Conservation (phyloP, 2,329 filamentous ascomycete genomes). For the Chrysosporium queenslandicum region DNA sequence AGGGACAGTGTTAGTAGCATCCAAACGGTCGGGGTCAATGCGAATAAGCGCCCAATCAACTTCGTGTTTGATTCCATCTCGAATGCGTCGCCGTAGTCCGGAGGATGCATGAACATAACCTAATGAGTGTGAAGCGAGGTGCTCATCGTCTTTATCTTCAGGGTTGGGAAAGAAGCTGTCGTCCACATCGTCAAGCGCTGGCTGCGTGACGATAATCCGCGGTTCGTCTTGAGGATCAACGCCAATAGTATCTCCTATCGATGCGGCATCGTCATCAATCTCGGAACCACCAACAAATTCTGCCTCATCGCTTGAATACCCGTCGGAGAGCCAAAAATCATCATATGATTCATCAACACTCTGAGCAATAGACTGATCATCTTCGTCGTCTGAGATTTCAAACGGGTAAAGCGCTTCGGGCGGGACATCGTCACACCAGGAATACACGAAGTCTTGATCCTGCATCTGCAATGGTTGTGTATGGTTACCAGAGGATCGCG, state of each 20-base stretch:
- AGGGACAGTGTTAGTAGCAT: slow-evolving; percentile 59
- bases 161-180: slow-evolving; percentile 74
- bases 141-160: slow-evolving; percentile 66
- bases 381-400: slow-evolving; percentile 46
- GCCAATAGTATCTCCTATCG: slow-evolving; percentile 66
- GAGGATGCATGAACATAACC: slow-evolving; percentile 84
- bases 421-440: slow-evolving; percentile 31
- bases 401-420: slow-evolving; percentile 36
- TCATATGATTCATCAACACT: slow-evolving; percentile 32
- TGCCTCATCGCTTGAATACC: slow-evolving; percentile 44
- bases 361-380: slow-evolving; percentile 30
- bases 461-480: slow-evolving; percentile 20
- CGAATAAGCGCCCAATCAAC: slow-evolving; percentile 92
- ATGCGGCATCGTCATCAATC: slow-evolving; percentile 44
- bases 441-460: slow-evolving; percentile 27
- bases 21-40: slow-evolving; percentile 60
- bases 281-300: slow-evolving; percentile 40
- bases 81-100: slow-evolving; percentile 66
- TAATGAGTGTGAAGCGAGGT: slow-evolving; percentile 68
- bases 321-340: slow-evolving; percentile 39
- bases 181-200: slow-evolving; percentile 76
- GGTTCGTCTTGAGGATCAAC: slow-evolving; percentile 64
- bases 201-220: slow-evolving; percentile 76
- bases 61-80: slow-evolving; percentile 68
- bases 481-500: slow-evolving; percentile 38